phyloP scores from a whole-genome alignment of 345 rosid species.

The rapeseed (Brassica napus) region Da-Ae NC_063441.1:1775501-1776000 shows the following conservation, averaged over 20 bases:
- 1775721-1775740: too few species aligned
- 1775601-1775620: conserved; percentile 30
- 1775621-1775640: conserved; percentile 55
- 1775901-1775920: not conserved
- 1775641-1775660: conserved; percentile 80
- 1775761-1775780: conserved; percentile 23
- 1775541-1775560: conserved; percentile 54
- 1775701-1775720: conserved; percentile 81
- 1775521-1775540: conserved; percentile 52
- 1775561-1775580: conserved; percentile 1
- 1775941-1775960: not conserved
- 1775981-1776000: not conserved
- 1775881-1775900: not conserved
- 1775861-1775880: conserved; percentile 41
- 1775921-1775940: not conserved
- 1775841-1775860: conserved; percentile 93
- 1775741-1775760: too few species aligned
- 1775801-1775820: conserved; percentile 76
- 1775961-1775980: not conserved
- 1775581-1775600: not conserved
- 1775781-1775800: conserved; percentile 31
- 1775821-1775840: conserved; percentile 73
- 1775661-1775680: conserved; percentile 87
- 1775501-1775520: conserved; percentile 79
- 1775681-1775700: conserved; percentile 85